phyloP scores from a whole-genome alignment of 345 rosid species.

The Draba incana region DNA sequence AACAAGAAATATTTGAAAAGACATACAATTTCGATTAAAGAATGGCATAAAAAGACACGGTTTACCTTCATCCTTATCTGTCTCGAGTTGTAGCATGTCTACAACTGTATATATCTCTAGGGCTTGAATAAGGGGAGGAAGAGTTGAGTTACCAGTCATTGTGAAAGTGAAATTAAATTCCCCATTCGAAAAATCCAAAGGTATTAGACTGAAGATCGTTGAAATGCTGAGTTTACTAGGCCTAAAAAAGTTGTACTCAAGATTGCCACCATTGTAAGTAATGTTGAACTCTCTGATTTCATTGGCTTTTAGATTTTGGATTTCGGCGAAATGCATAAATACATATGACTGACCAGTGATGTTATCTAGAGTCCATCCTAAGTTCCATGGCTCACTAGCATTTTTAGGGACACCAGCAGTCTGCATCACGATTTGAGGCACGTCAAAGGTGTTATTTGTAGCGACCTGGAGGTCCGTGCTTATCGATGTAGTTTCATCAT shows the following conservation, averaged over 20 bases:
- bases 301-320: constrained; percentile 15
- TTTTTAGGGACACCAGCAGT: constrained; percentile 42
- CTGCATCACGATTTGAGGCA: constrained; percentile 42
- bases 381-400: not conserved
- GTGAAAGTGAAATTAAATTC: constrained; percentile 13
- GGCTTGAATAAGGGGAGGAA: constrained; percentile 48
- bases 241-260: constrained; percentile 23
- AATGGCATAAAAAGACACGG: not conserved
- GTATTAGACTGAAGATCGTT: constrained; percentile 3
- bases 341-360: constrained; percentile 8
- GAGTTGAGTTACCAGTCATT: constrained; percentile 39
- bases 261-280: constrained; percentile 25
- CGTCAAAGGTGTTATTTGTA: not conserved
- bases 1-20: not conserved
- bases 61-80: constrained; percentile 40
- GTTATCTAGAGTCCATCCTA: not conserved
- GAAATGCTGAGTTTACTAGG: constrained; percentile 25
- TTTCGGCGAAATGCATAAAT: constrained; percentile 53
- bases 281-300: constrained; percentile 44
- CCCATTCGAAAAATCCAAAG: constrained; percentile 5
- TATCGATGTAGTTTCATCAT: not conserved
- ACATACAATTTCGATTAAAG: not conserved
- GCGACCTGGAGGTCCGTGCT: not conserved
- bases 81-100: constrained; percentile 22
- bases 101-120: constrained; percentile 40